phyloP scores from a whole-genome alignment of 306 rosid species.

The Dryas drummondii region DNA sequence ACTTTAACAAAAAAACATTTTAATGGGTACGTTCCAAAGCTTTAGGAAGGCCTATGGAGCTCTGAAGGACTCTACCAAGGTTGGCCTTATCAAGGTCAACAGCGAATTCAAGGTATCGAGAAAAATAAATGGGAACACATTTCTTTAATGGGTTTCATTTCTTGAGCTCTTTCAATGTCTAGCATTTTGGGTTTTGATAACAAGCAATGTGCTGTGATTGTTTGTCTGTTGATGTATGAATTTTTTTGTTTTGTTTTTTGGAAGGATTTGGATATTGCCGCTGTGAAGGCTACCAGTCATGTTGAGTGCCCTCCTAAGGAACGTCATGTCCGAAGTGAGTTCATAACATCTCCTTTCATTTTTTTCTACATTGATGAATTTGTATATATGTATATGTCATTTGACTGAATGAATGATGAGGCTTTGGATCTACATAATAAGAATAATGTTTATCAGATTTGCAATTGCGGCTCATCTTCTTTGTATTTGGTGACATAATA shows the following conservation, averaged over 20 bases:
- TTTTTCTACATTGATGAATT: background rate
- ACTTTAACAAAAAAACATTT: background rate
- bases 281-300: conserved; percentile 91
- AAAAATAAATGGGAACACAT: background rate
- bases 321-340: conserved; percentile 89
- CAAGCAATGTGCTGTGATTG: background rate
- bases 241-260: conserved; percentile 5
- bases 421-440: background rate
- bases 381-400: background rate
- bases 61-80: conserved; percentile 89
- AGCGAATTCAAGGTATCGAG: conserved; percentile 78
- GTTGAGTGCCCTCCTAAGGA: conserved; percentile 90
- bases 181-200: background rate
- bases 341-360: conserved; percentile 5
- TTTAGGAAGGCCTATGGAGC: conserved; percentile 91
- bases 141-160: background rate
- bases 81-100: conserved; percentile 96
- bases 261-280: conserved; percentile 92
- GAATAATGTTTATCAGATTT: background rate
- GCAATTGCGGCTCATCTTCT: background rate
- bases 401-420: background rate
- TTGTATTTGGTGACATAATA: background rate
- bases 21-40: conserved; percentile 78
- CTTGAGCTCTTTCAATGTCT: background rate
- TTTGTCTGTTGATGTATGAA: background rate